Percentiles rank a stretch among this genome's conserved stretches.
Evolutionary conservation across 257 asterid species (phyloP).

Genomic region (Cinchona pubescens): DNA sequence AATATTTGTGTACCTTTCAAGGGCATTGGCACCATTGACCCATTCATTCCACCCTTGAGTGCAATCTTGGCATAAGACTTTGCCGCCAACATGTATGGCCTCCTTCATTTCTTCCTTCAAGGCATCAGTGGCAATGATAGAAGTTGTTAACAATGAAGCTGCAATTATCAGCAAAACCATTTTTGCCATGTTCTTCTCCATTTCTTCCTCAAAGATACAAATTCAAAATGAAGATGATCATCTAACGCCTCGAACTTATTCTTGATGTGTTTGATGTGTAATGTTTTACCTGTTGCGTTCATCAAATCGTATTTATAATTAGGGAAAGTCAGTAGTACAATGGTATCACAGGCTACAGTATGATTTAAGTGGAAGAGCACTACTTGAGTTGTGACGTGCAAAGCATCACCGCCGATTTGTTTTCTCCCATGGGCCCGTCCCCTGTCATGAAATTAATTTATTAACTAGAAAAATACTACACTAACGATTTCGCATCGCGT

Average conservation of each 20-base stretch:
- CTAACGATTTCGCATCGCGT: too few relatives aligned
- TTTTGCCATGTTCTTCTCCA: constrained; percentile 9
- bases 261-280: too few relatives aligned
- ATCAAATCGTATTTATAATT: not conserved
- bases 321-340: too few relatives aligned
- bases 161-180: constrained; percentile 16
- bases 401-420: constrained; percentile 15
- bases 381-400: constrained; percentile 31
- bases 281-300: not conserved
- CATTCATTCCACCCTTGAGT: constrained; percentile 63
- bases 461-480: too few relatives aligned
- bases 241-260: not conserved
- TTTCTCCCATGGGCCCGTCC: too few relatives aligned
- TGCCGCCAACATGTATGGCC: constrained; percentile 62
- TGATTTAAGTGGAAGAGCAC: constrained; percentile 26
- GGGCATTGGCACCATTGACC: constrained; percentile 69
- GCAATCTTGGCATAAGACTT: constrained; percentile 86
- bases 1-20: constrained; percentile 45
- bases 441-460: too few relatives aligned
- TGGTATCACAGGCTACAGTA: not conserved
- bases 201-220: not conserved
- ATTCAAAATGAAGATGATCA: not conserved
- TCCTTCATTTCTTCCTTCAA: constrained; percentile 25
- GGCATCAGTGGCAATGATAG: not conserved
- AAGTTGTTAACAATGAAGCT: constrained; percentile 15